phyloP scores from a whole-genome alignment of 2,329 filamentous ascomycete genomes.

The Xylariaceae sp. region DNA sequence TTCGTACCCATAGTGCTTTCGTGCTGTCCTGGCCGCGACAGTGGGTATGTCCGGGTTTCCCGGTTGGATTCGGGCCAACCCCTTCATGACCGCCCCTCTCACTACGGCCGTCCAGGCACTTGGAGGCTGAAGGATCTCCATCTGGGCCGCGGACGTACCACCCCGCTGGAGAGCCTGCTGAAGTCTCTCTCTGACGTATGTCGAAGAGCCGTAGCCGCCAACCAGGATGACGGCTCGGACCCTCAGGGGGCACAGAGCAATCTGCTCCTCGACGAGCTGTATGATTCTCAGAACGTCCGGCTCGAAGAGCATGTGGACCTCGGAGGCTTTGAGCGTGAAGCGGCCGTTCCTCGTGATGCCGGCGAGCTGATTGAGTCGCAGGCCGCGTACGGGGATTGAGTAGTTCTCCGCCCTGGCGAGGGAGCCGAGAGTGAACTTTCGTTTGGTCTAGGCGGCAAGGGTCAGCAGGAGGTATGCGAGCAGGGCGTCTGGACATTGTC shows the following conservation, averaged over 20 bases:
- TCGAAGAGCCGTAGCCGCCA: constrained; percentile 40
- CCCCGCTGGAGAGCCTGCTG: constrained; percentile 15
- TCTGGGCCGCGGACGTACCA: constrained; percentile 21
- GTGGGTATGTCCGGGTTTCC: constrained; percentile 28
- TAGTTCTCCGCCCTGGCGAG: constrained; percentile 29
- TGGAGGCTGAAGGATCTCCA: constrained; percentile 39
- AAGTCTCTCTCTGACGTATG: constrained; percentile 35
- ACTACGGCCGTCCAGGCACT: constrained; percentile 44
- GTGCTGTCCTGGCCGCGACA: constrained; percentile 32
- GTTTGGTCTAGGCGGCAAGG: constrained; percentile 25
- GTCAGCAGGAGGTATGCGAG: no score
- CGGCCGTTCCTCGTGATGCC: constrained; percentile 28
- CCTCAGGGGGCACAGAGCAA: constrained; percentile 32
- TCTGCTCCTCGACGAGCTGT: constrained; percentile 35
- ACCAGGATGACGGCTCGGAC: constrained; percentile 40
- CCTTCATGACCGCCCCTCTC: constrained; percentile 42
- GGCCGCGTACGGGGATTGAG: constrained; percentile 28
- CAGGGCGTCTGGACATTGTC: no score
- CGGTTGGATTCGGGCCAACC: constrained; percentile 29
- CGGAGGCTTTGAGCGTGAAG: constrained; percentile 29
- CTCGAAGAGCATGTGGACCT: constrained; percentile 35
- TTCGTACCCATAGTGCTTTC: constrained; percentile 37
- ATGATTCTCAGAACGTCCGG: constrained; percentile 36
- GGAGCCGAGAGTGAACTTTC: constrained; percentile 24
- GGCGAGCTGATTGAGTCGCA: constrained; percentile 28